Evolutionary conservation across 176 grass and related monocot genomes (phyloP).

Genomic region (Stipa capillata): DNA sequence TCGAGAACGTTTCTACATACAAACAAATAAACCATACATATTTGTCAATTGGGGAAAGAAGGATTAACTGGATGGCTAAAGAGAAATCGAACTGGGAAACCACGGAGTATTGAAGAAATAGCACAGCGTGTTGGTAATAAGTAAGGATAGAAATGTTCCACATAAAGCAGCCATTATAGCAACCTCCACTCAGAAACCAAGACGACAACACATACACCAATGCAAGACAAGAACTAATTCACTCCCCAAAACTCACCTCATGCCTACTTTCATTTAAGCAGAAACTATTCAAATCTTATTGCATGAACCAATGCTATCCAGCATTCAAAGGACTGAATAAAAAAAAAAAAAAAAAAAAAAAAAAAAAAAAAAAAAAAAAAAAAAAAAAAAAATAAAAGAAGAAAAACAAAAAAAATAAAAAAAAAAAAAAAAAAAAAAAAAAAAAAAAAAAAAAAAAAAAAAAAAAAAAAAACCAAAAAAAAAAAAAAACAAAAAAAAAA

Average conservation of each 20-base stretch:
- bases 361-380: no score
- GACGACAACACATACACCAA: neutral
- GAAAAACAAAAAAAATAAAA: no score
- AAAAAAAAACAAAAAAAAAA: no score
- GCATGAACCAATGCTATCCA: neutral
- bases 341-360: no score
- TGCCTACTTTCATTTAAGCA: neutral
- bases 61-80: slow-evolving; percentile 5
- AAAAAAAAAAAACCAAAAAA: no score
- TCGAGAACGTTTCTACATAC: slow-evolving; percentile 85
- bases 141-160: neutral
- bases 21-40: slow-evolving; percentile 57
- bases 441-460: no score
- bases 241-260: neutral
- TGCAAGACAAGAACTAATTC: neutral
- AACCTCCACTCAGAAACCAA: neutral
- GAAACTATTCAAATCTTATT: neutral
- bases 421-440: no score
- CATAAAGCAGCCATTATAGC: neutral
- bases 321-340: neutral
- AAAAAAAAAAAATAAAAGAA: no score
- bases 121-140: neutral
- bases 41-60: slow-evolving; percentile 31
- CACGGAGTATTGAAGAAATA: neutral
- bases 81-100: neutral